Evolutionary conservation across 768 basidiomycete genomes (phyloP), one percentile per base, ranked within the genome.

Genomic region (Pholiota conissans): DNA sequence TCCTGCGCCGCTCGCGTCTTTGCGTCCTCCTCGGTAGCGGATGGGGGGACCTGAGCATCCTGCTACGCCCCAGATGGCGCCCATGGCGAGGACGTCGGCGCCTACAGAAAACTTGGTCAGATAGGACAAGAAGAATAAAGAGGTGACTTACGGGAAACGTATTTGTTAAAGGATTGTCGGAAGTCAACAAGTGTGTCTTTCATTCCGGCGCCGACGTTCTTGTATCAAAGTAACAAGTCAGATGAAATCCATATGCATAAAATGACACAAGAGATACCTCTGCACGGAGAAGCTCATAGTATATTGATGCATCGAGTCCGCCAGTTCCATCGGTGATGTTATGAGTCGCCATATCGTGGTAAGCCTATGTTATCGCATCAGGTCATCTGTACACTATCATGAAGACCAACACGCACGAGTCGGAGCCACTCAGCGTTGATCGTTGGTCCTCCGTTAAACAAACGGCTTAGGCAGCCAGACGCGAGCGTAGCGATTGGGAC

Each of bases 331-430:
- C 69, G 0, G 65, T 60, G 27, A 66, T 62, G 58, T 78, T 71
- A 30, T 75, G 67, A 5, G 77, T 75, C 2, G 75, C 67, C 65
- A 72, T 70, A 63, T 80, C 78, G 59, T 80, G 78, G 57, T 76
- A 79, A n/a, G 76, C 71, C 74, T 77, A 16, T 6, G 30, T 20
- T 20, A 27, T 24, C 47, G 39, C 7, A 13, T 50, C 24, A 28
- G 27, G 0, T 30, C 5, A 18, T n/a, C 3, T 18, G 18, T 29
- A 48, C n/a, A n/a, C n/a, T n/a, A n/a, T n/a, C n/a, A 26, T 6
- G 30, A 32, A 13, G 20, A 26, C 1, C 24, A 7, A 22, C 32
- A 49, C 51, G 9, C 26, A 65, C 63, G 20, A 65, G 8, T 11
- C 63, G 56, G 9, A 65, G 28, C 63, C 63, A 65, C 42, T 62